Base-by-base conservation (phyloP, 164 flowering plant species). In the Brasenia schreberi region DNA sequence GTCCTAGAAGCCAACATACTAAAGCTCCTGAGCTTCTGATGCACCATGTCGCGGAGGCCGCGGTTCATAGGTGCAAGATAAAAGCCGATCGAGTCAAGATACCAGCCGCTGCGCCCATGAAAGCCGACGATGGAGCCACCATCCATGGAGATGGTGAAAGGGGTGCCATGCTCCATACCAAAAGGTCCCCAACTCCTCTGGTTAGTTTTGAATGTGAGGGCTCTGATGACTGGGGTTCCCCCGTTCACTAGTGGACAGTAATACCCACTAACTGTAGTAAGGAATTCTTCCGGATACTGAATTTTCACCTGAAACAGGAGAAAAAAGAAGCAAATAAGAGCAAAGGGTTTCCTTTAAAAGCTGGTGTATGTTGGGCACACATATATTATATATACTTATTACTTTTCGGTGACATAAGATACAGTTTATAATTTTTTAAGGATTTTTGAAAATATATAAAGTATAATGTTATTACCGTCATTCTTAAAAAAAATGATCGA, bases 111-210 rank as follows among this genome's bases (percentile, higher is more conserved):
- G 43, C 84, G 77, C 12, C 96, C 96, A 61, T 64, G 76, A 69
- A 89, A 79, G 0, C 91, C 93, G 0, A 82, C 82, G 4, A 89
- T 77, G 5, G 62, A 59, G 4, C 85, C 88, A 64, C 85, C 90
- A 9, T 87, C 85, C 68, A 82, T 76, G 0, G 84, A 68, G 18
- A 82, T 79, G 1, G 77, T 66, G 69, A 87, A 89, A 0, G 89
- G 89, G 0, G 85, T 87, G 17, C 93, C 96, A 73, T 83, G 84
- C 76, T 83, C 91, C 0, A 80, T 71, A 43, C 96, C 96, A 52
- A 12, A 87, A 0, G 93, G 89, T 2, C 96, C 93, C n/a, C 78
- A 83, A 0, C 74, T 84, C 69, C 84, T 76, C 27, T 6, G 43
- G 71, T 87, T 89, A 78, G 73, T 85, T 80, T 75, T 79, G 70